Base-by-base conservation (phyloP, 2,329 filamentous ascomycete species). In the Ophiostoma quercus region DNA sequence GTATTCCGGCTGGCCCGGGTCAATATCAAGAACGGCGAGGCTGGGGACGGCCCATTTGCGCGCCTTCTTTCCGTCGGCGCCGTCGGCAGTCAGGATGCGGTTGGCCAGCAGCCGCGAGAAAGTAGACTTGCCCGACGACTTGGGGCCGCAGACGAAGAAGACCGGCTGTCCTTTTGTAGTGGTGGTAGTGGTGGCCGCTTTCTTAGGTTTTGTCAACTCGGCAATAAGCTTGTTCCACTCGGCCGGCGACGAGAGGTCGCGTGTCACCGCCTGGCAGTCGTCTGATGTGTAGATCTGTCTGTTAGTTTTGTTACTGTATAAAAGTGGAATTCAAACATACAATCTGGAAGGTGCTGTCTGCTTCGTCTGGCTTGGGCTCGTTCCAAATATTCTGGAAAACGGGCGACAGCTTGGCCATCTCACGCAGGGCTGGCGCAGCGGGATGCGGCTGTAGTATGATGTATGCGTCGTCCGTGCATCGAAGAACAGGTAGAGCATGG, bases 1-100 rank as follows among this genome's bases (percentile, higher is more conserved):
- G 76, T 90, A 93, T 75, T 94, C 91, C 2, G 91, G 90, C 75
- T 93, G 91, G 0, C 88, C 89, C 0, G 90, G 90, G 75, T 95
- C 91, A 11, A 94, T 82, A 74, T 95, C 92, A 7, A 95, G 82
- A n/a, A 90, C 80, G 69, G 82, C 84, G 34, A 90, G 80, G 67
- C 78, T 72, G 1, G 75, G 71, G 73, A 76, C 74, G n/a, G 73
- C 69, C 25, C 74, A 74, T 75, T 74, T 74, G 72, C 70, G 72
- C 9, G 68, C 19, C 60, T n/a, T 41, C 5, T 29, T 37, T 7
- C 32, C 29, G 32, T 37, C 63, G 9, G 63, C 72, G 2, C 66
- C 72, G 70, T 76, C 74, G 65, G 80, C 77, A 3, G 87, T 90
- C n/a, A 92, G 78, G 9, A 92, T 79, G 12, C 86, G 84, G 75